Conservation (phyloP, 192 early-diverging fungal genomes). For the Dimargaris cristalligena region DNA sequence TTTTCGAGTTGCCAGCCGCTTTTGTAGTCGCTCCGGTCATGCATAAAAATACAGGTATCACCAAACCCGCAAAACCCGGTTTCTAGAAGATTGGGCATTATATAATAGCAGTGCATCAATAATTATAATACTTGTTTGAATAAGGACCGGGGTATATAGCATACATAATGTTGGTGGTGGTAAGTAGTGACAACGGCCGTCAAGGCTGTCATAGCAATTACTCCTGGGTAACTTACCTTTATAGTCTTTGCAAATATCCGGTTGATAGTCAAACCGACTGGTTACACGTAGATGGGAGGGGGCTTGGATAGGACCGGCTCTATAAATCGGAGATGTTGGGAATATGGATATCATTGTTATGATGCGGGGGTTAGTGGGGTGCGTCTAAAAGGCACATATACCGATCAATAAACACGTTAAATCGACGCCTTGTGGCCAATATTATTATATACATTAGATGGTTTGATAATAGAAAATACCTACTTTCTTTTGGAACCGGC, state of each 20-base stretch:
- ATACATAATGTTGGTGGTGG: background rate
- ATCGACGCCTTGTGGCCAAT: background rate
- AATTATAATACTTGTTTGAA: background rate
- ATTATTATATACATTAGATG: background rate
- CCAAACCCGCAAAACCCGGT: constrained; percentile 95
- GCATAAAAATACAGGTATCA: constrained; percentile 94
- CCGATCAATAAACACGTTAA: background rate
- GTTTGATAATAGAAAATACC: background rate
- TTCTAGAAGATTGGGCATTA: constrained; percentile 20
- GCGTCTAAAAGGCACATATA: background rate
- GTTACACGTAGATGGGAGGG: constrained; percentile 52
- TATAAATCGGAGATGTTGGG: background rate
- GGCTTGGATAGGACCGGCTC: background rate
- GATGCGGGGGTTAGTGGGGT: background rate
- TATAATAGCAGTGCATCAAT: background rate
- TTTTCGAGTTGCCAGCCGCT: constrained; percentile 92
- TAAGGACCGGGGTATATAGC: background rate
- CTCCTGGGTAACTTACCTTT: constrained; percentile 48
- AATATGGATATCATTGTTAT: no score
- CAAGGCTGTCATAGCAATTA: constrained; percentile 12
- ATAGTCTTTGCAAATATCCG: constrained; percentile 98
- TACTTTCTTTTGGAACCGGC: constrained; percentile 4
- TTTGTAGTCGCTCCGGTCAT: constrained; percentile 95
- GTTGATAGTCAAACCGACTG: constrained; percentile 88
- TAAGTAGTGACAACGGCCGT: constrained; percentile 1